These are phyloP conservation scores for Spergularia bocconei DNA, from an alignment of 148 eudicot species.

Conservation along the genomic window DNA sequence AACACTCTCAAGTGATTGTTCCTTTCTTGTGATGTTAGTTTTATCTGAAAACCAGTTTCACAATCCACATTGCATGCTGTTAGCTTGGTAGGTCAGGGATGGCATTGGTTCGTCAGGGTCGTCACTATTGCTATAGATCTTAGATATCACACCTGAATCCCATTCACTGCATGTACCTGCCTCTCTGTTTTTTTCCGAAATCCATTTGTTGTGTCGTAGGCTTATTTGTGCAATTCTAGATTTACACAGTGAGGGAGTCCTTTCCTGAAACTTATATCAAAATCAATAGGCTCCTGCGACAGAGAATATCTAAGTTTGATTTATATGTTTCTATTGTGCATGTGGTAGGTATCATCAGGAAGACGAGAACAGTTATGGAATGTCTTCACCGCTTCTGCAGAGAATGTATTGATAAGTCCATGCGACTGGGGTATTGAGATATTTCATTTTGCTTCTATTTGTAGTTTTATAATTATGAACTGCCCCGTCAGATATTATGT, in stretches of 20 bases:
- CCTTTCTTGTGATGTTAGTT: neutral
- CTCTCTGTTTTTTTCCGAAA: neutral
- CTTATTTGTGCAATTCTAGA: neutral
- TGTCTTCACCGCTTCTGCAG: conserved; percentile 98
- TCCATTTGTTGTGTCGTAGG: neutral
- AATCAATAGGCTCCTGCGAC: neutral
- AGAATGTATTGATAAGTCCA: conserved; percentile 98
- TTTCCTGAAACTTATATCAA: conserved; percentile 3
- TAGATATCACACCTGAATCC: neutral
- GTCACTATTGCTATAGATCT: neutral
- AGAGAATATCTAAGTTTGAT: neutral
- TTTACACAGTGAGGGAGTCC: neutral
- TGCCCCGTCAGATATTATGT: neutral
- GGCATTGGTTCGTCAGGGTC: neutral
- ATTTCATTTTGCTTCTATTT: neutral
- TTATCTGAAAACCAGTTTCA: neutral
- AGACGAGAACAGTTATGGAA: conserved; percentile 97
- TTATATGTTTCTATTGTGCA: conserved; percentile 1
- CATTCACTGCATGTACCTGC: neutral
- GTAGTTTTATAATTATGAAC: neutral
- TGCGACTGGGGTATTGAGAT: conserved; percentile 83
- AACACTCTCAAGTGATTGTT: neutral
- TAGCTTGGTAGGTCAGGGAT: neutral
- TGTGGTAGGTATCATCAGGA: conserved; percentile 78
- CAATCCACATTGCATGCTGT: neutral